A percentile compares a stretch with the other conserved stretches of the same genome.
These are phyloP conservation scores for Paramecium primaurelia DNA, from an alignment of 73 alveolate species.

Conservation along the genomic window DNA sequence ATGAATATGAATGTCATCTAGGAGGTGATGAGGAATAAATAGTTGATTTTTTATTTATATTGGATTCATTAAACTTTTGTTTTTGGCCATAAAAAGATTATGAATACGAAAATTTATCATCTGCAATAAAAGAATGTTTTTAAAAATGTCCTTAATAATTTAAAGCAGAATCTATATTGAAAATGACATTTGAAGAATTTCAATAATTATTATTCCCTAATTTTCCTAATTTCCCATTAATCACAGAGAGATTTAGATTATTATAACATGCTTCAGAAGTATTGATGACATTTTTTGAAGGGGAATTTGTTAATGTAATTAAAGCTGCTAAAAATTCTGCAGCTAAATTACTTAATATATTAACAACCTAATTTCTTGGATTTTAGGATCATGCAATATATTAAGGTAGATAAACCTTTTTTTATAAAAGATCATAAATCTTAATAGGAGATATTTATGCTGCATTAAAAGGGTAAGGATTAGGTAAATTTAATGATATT, in stretches of 20 bases:
- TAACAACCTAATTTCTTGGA: conserved; percentile 75
- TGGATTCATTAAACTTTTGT: conserved; percentile 94
- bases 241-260: conserved; percentile 88
- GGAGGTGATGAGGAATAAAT: conserved; percentile 29
- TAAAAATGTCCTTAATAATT: conserved; percentile 74
- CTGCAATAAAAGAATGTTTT: conserved; percentile 75
- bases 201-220: conserved; percentile 67
- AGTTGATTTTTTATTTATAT: conserved; percentile 75
- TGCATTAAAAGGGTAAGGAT: conserved; percentile 68
- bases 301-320: conserved; percentile 71
- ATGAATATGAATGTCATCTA: conserved; percentile 51
- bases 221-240: conserved; percentile 76
- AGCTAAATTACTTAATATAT: conserved; percentile 5
- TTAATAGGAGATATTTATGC: conserved; percentile 90
- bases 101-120: conserved; percentile 88
- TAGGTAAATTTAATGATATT: conserved; percentile 70
- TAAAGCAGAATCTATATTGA: conserved; percentile 64
- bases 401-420: conserved; percentile 88
- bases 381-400: conserved; percentile 92
- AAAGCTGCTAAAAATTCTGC: conserved; percentile 75
- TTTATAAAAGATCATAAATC: conserved; percentile 95
- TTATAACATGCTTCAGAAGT: conserved; percentile 82
- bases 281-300: conserved; percentile 67
- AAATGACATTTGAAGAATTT: conserved; percentile 66
- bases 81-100: conserved; percentile 94